Evolutionary conservation across 345 rosid genomes (phyloP), one percentile per base, ranked within the genome.

Genomic region (Rubroshorea leprosula): DNA sequence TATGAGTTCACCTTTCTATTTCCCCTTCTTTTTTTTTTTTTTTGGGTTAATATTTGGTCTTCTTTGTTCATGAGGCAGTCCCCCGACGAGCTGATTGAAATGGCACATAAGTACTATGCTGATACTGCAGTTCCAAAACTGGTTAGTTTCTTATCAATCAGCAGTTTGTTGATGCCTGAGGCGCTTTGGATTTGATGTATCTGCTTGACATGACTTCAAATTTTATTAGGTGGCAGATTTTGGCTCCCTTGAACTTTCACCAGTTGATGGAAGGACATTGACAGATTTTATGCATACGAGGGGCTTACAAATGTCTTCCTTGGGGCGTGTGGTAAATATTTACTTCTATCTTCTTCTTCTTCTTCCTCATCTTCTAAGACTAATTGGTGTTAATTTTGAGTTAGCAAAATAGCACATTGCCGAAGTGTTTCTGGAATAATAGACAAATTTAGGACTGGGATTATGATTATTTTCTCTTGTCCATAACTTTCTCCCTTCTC

Each of bases 271-370:
- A 57, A 85, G 94, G 76, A 89, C 98, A 54, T 74, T 92, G 74
- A 92, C 97, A 49, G 98, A 92, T 71, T 92, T 92, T 76, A 89
- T 92, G 98, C 98, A 92, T 69, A 81, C 96, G 47, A 86, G 98
- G 76, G 98, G 98, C 47, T 76, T 92, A 73, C 95, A 82, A 73
- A 89, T 92, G 94, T 72, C 78, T 63, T 89, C 97, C 59, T 65
- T 92, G 63, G 98, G 98, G 25, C 76, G 67, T 45, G 96, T 92
- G 96, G 98, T 92, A 80, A 80, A 24, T 41, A 69, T 39, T 17
- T 49, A 13, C 19, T 53, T 22, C 55, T 10, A 7, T 13, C 10
- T 23, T 41, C 22, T 49, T 58, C 13, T 8, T 12, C n/a, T n/a
- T n/a, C n/a, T n/a, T n/a, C n/a, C n/a, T n/a, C n/a, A n/a, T n/a